phyloP scores from a whole-genome alignment of 2,329 filamentous ascomycete genomes.

The Fusarium torreyae region DNA sequence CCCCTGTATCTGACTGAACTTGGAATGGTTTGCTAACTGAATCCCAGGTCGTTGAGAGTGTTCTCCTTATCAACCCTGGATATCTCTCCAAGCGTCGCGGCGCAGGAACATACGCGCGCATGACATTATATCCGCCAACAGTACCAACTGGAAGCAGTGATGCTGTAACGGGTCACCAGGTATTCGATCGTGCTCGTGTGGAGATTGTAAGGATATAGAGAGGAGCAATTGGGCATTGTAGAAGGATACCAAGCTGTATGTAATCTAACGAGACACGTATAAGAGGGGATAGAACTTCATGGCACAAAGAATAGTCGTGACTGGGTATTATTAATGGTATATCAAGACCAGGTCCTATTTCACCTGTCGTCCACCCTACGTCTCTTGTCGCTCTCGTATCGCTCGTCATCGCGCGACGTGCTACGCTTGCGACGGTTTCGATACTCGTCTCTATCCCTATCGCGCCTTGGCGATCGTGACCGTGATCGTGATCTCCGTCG shows the following conservation, averaged over 20 bases:
- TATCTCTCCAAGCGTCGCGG: slow-evolving; percentile 87
- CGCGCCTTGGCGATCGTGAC: slow-evolving; percentile 68
- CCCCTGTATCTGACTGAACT: not conserved
- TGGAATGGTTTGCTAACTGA: slow-evolving; percentile 26
- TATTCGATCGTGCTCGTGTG: slow-evolving; percentile 87
- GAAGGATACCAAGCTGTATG: slow-evolving; percentile 17
- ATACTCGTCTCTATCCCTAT: slow-evolving; percentile 62
- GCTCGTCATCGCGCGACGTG: slow-evolving; percentile 68
- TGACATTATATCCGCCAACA: slow-evolving; percentile 79
- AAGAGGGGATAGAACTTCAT: slow-evolving; percentile 14
- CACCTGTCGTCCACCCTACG: slow-evolving; percentile 66
- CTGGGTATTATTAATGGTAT: slow-evolving; percentile 50
- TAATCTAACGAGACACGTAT: slow-evolving; percentile 44
- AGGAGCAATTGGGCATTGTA: slow-evolving; percentile 13
- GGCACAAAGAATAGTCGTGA: slow-evolving; percentile 16
- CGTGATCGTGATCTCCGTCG: slow-evolving; percentile 56
- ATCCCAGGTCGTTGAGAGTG: slow-evolving; percentile 86
- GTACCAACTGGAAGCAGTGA: slow-evolving; percentile 71
- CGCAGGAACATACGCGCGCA: slow-evolving; percentile 86
- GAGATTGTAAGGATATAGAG: slow-evolving; percentile 84
- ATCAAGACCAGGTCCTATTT: slow-evolving; percentile 27
- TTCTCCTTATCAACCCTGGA: slow-evolving; percentile 92
- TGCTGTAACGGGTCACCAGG: slow-evolving; percentile 77
- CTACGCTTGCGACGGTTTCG: slow-evolving; percentile 70
- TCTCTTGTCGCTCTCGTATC: slow-evolving; percentile 72